These are phyloP conservation scores for Cystobasidium pallidum DNA, from an alignment of 1,284 basidiomycete species.

Conservation along the genomic window DNA sequence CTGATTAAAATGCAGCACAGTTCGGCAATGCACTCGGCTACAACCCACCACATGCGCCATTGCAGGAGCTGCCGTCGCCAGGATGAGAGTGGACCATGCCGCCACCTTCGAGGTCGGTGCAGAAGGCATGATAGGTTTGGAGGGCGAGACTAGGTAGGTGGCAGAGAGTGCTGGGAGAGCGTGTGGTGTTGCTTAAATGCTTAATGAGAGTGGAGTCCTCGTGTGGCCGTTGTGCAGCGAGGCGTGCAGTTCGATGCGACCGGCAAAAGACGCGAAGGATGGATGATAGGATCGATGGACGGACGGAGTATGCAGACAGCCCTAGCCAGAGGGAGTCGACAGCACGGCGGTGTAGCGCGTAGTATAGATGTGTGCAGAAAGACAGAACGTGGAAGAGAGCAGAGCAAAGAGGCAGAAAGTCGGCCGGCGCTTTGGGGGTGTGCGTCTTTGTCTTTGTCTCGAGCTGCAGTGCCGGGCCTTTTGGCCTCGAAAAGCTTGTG, in stretches of 20 bases:
- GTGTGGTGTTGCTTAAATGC: no score
- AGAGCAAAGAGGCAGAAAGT: background rate
- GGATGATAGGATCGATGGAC: background rate
- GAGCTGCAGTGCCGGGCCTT: no score
- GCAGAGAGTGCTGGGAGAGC: background rate
- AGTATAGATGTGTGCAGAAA: background rate
- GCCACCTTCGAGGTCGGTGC: slow-evolving; percentile 19
- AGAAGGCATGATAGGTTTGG: slow-evolving; percentile 6
- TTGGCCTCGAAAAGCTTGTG: no score
- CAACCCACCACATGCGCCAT: slow-evolving; percentile 27
- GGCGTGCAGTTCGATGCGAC: background rate
- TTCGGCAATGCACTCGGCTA: background rate
- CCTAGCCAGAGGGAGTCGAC: slow-evolving; percentile 30
- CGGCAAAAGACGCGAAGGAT: background rate
- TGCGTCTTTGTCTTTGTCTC: slow-evolving; percentile 7
- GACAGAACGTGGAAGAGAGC: background rate
- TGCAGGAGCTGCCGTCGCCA: slow-evolving; percentile 12
- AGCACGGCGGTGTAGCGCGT: background rate
- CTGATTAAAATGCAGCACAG: background rate
- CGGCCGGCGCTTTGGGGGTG: background rate
- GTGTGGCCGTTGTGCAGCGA: background rate
- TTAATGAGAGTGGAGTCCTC: background rate
- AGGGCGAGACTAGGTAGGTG: background rate
- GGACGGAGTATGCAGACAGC: background rate
- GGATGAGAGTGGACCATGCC: slow-evolving; percentile 13